Percentiles rank a stretch among this genome's conserved stretches.
Evolutionary conservation across 768 basidiomycete genomes (phyloP).

Genomic region (Boletus barrowsii): DNA sequence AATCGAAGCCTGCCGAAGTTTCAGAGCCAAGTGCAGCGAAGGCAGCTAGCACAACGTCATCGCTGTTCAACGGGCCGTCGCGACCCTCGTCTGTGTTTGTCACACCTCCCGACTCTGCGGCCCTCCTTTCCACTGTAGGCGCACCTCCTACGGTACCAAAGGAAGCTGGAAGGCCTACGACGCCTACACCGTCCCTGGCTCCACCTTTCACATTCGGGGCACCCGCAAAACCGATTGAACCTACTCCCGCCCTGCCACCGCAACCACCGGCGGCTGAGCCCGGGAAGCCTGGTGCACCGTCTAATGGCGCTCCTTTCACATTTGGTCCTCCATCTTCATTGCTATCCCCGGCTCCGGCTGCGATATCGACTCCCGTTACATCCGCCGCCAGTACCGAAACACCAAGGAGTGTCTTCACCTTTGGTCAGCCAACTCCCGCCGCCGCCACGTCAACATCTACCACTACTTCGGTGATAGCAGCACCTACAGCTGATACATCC

Average conservation of each 20-base stretch:
- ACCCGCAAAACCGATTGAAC: conserved; percentile 21
- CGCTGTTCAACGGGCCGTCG: conserved; percentile 10
- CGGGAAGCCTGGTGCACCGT: conserved; percentile 5
- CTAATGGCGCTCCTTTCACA: conserved; percentile 17
- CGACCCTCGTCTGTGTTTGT: conserved; percentile 6
- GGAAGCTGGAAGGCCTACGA: conserved; percentile 15
- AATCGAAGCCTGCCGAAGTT: conserved; percentile 3
- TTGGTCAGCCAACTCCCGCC: conserved; percentile 23
- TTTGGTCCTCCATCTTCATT: conserved; percentile 25
- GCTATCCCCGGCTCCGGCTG: conserved; percentile 1
- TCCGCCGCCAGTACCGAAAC: conserved; percentile 21
- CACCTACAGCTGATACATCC: conserved; percentile 32
- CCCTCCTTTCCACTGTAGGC: conserved; percentile 4
- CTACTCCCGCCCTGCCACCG: conserved; percentile 9
- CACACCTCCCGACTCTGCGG: not conserved
- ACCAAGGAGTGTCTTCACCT: conserved; percentile 33
- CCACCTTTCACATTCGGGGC: conserved; percentile 31
- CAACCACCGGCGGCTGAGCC: conserved; percentile 4
- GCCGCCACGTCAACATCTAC: conserved; percentile 5
- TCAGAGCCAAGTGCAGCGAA: conserved; percentile 2
- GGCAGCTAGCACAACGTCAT: conserved; percentile 3
- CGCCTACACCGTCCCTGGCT: conserved; percentile 2
- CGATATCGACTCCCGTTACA: conserved; percentile 7
- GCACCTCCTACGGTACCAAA: conserved; percentile 13
- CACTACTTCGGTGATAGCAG: conserved; percentile 2